phyloP scores from a whole-genome alignment of 2,329 filamentous ascomycete genomes.

The Claviceps digitariae region DNA sequence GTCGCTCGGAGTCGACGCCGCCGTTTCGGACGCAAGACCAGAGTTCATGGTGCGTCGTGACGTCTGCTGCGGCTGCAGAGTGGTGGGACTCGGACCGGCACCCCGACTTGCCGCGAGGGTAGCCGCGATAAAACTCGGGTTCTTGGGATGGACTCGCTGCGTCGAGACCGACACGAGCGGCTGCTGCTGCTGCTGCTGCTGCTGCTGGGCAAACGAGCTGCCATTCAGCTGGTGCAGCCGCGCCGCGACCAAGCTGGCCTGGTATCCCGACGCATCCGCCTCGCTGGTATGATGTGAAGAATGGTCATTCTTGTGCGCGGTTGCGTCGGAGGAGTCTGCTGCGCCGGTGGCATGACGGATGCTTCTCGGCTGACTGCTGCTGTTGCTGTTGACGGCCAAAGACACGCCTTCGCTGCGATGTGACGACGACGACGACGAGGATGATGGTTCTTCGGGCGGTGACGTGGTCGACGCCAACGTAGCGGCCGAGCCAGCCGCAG shows the following conservation, averaged over 20 bases:
- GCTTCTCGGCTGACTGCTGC: background rate
- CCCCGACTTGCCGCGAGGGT: constrained; percentile 44
- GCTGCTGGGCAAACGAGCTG: too few relatives aligned
- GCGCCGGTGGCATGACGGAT: background rate
- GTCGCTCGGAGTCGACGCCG: constrained; percentile 10
- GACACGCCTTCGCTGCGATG: constrained; percentile 17
- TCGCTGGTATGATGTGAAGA: too few relatives aligned
- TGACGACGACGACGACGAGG: constrained; percentile 1
- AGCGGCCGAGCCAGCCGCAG: background rate
- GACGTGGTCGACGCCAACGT: too few relatives aligned
- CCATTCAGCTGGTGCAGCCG: too few relatives aligned
- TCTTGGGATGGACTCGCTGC: constrained; percentile 27
- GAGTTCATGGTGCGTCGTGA: constrained; percentile 17
- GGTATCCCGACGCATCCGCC: too few relatives aligned
- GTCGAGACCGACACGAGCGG: too few relatives aligned
- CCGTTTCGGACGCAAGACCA: constrained; percentile 7
- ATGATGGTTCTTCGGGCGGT: background rate
- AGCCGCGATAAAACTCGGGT: constrained; percentile 41
- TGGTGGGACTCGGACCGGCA: constrained; percentile 23
- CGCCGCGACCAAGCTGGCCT: too few relatives aligned
- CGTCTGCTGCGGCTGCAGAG: constrained; percentile 7
- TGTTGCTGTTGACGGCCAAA: constrained; percentile 19
- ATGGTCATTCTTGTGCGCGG: background rate
- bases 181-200: too few relatives aligned
- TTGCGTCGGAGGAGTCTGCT: background rate